Conservation (phyloP, 768 basidiomycete species). For the Clitopilus hobsonii region DNA sequence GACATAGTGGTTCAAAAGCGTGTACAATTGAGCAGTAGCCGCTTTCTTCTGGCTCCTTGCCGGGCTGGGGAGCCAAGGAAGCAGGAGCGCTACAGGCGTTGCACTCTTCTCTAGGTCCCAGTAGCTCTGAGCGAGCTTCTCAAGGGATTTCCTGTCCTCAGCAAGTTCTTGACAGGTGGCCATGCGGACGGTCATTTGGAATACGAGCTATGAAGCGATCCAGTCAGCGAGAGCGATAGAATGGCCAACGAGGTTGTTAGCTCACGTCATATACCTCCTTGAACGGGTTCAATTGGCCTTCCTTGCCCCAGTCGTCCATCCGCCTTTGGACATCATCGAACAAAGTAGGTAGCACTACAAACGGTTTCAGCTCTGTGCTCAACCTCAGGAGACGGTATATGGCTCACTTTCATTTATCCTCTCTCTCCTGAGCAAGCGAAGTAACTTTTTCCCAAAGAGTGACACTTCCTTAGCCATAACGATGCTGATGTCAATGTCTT, state of each 20-base stretch:
- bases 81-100: slow-evolving; percentile 11
- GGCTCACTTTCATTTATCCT: slow-evolving; percentile 7
- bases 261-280: slow-evolving; percentile 14
- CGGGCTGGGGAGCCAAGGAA: slow-evolving; percentile 20
- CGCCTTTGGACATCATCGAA: slow-evolving; percentile 13
- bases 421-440: slow-evolving; percentile 7
- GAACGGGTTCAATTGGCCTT: slow-evolving; percentile 13
- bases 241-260: background rate
- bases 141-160: slow-evolving; percentile 11
- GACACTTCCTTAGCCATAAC: slow-evolving; percentile 2
- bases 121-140: slow-evolving; percentile 6
- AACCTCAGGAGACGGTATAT: background rate
- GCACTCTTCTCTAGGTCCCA: slow-evolving; percentile 12
- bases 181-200: slow-evolving; percentile 15
- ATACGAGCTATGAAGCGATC: slow-evolving; percentile 9
- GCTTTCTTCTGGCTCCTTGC: slow-evolving; percentile 12
- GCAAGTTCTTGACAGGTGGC: slow-evolving; percentile 14
- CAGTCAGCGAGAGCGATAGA: background rate
- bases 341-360: slow-evolving; percentile 10
- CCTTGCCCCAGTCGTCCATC: slow-evolving; percentile 10
- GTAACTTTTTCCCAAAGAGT: slow-evolving; percentile 4
- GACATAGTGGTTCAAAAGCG: slow-evolving; percentile 10
- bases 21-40: slow-evolving; percentile 14
- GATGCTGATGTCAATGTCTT: slow-evolving; percentile 11
- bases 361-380: background rate